These are phyloP conservation scores for Prinsepia uniflora DNA, from an alignment of 306 rosid species.

Conservation along the genomic window DNA sequence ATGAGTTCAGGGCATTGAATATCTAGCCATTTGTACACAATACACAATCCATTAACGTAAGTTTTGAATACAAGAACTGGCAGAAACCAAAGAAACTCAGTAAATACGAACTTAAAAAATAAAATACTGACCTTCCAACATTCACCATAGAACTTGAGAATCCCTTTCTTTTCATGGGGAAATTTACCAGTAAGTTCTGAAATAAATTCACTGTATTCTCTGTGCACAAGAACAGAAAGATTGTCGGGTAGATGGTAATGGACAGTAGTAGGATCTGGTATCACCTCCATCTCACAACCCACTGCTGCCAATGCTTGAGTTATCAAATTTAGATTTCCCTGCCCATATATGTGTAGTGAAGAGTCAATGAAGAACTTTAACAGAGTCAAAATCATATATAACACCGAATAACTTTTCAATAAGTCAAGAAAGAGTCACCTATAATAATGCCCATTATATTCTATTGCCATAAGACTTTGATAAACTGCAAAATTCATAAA, in stretches of 20 bases:
- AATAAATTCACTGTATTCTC: constrained; percentile 68
- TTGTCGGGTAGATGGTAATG: constrained; percentile 83
- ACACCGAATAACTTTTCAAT: not conserved
- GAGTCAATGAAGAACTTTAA: not conserved
- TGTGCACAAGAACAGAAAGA: constrained; percentile 75
- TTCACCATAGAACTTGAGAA: constrained; percentile 71
- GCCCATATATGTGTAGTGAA: constrained; percentile 33
- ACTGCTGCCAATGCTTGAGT: constrained; percentile 96
- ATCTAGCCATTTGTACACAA: constrained; percentile 48
- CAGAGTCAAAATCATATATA: constrained; percentile 7
- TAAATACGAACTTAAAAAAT: constrained; percentile 27
- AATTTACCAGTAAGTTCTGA: constrained; percentile 60
- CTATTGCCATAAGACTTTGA: not conserved
- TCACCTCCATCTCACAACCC: constrained; percentile 76
- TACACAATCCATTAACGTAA: constrained; percentile 27
- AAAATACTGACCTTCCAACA: constrained; percentile 88
- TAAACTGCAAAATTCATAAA: too few species aligned
- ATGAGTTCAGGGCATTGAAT: constrained; percentile 85
- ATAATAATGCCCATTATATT: not conserved
- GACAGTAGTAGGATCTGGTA: constrained; percentile 96
- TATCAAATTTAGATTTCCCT: constrained; percentile 96
- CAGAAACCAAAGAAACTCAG: constrained; percentile 36
- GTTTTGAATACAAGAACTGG: constrained; percentile 25
- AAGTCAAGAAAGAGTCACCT: not conserved
- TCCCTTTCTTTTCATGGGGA: constrained; percentile 89